Evolutionary conservation across 345 rosid genomes (phyloP).

Genomic region (Cardiospermum halicacabum): DNA sequence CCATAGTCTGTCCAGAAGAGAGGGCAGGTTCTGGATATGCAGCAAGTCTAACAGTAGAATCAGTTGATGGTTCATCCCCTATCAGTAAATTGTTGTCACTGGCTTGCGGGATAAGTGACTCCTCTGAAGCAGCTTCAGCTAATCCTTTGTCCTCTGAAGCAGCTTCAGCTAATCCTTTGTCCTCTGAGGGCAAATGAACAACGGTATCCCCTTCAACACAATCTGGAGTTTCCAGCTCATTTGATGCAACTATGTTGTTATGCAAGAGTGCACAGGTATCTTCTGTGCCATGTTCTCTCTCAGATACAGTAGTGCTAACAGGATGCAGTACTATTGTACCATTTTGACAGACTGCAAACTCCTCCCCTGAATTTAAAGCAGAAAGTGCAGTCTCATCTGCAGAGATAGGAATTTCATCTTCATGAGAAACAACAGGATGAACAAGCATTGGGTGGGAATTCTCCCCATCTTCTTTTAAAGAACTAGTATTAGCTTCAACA

Average conservation of each 20-base stretch:
- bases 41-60: too few species aligned
- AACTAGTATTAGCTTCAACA: conserved; percentile 13
- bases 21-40: too few species aligned
- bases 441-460: not conserved
- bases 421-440: conserved; percentile 25
- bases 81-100: conserved; percentile 3
- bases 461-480: conserved; percentile 14
- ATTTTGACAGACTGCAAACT: conserved; percentile 4
- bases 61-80: too few species aligned
- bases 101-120: conserved; percentile 9
- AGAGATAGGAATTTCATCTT: conserved; percentile 17
- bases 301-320: not conserved
- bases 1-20: too few species aligned
- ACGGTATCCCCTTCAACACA: conserved; percentile 11
- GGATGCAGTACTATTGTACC: not conserved
- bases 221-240: conserved; percentile 13
- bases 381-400: conserved; percentile 20
- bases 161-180: conserved; percentile 18
- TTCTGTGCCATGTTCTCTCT: conserved; percentile 7
- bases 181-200: conserved; percentile 16
- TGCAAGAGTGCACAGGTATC: conserved; percentile 12
- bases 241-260: conserved; percentile 18
- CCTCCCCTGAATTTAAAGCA: conserved; percentile 19
- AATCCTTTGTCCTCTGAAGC: conserved; percentile 6
- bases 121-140: conserved; percentile 17